Base-by-base conservation (phyloP, 306 rosid species). In the Bauhinia variegata region DNA sequence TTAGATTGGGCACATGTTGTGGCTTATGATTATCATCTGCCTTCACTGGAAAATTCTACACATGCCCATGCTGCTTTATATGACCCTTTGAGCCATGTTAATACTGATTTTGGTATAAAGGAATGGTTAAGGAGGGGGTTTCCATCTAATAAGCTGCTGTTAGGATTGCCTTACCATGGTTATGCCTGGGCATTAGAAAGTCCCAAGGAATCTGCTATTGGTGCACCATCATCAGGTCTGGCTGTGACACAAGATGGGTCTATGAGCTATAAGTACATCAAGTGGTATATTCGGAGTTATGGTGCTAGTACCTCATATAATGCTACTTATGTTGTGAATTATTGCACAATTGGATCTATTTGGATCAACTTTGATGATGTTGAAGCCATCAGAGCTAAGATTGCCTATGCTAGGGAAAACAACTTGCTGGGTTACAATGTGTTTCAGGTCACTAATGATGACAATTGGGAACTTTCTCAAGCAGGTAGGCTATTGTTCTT, bases 281-380 rank as follows among this genome's bases (percentile, higher is more conserved):
- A 82, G 67, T 19, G 73, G 52, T 74, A 11, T 18, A 48, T 78
- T 19, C 59, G 62, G 56, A 78, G 86, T 66, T 66, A 61, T 65
- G 80, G 80, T n/a, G 47, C 70, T 44, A 59, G 39, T 61, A 18
- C 31, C 0, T 51, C 32, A 54, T 77, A 67, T 44, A 80, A 85
- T 72, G 76, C 32, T n/a, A 72, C 70, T 52, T 77, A 68, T 65
- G 88, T 72, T 50, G 86, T 78, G 65, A 75, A 70, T 31, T 61
- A 60, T 59, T 80, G 75, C 80, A 78, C 63, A 4, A 59, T 75
- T 65, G 79, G 79, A 23, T 23, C 78, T 4, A 69, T 0, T 54
- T 83, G 84, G 86, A 72, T 86, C 64, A 63, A 78, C 50, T 86
- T 65, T 59, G 91, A 83, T 64, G 87, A 85, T 72, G 87, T 72